Base-by-base conservation (phyloP, 805 yeast genomes). In the Candida pseudofarinosa region DNA sequence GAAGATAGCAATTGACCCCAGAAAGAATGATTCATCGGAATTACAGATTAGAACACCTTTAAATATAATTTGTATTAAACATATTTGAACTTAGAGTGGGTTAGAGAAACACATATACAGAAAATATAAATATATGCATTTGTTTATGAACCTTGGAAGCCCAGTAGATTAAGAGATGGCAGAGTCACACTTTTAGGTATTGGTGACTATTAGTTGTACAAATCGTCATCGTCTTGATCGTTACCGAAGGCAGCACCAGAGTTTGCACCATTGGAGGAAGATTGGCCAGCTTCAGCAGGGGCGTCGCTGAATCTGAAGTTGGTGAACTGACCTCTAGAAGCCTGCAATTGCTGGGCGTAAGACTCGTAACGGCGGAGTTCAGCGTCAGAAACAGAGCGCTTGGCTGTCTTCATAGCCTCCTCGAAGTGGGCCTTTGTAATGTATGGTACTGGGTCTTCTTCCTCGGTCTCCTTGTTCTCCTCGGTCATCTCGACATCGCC, bases 371-470 rank as follows among this genome's bases (percentile, higher is more conserved):
- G 90, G 71, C 99, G 93, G 60, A 93, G 78, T 70, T 93, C 99
- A 32, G 97, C 87, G 60, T 95, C 98, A 33, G 95, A 83, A 38
- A 93, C 99, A 43, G 97, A 90, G 58, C 98, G 86, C 69, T 89
- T 85, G 41, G 99, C 99, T 1, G 98, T 89, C 82, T 91, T 90
- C 99, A 93, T 93, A 37, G 99, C 99, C 75, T 93, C 98, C 69
- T 93, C 97, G 58, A 93, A 89, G 66, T 93, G 99, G 40, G 83
- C 84, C 62, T 85, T 86, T 23, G 96, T 87, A 58, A 93, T 91
- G 66, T 68, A 93, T 59, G 99, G 99, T 54, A 93, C 99, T 23
- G 96, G 88, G 64, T 93, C 99, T 60, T 82, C 89, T 56, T 80
- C 87, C 65, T 80, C 88, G 47, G 77, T 88, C 45, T 76, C 84